phyloP scores from a whole-genome alignment of 2,329 filamentous ascomycete species.

The Trichoderma guizhouense region DNA sequence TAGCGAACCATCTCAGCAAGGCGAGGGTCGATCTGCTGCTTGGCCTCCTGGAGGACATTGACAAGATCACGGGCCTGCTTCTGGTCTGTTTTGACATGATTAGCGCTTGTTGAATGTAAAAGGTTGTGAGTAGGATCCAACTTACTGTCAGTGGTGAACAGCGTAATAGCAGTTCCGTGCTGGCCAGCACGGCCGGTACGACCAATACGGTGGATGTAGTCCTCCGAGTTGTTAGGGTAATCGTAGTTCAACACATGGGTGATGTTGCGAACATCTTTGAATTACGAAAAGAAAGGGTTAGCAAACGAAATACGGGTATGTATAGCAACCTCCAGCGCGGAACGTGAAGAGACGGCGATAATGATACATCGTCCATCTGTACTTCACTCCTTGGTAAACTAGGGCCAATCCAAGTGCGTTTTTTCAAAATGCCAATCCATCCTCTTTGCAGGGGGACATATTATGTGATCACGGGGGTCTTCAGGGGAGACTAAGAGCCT shows the following conservation, averaged over 20 bases:
- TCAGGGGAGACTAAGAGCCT: constrained; percentile 52
- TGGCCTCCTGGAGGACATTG: constrained; percentile 87
- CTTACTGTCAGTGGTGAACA: constrained; percentile 99
- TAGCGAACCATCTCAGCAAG: constrained; percentile 95
- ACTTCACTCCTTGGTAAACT: constrained; percentile 55
- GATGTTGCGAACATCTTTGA: constrained; percentile 99
- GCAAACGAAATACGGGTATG: constrained; percentile 53
- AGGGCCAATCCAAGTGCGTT: constrained; percentile 56
- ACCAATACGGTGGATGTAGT: constrained; percentile 96
- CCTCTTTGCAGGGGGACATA: constrained; percentile 28
- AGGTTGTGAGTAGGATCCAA: not conserved
- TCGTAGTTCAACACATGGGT: constrained; percentile 99
- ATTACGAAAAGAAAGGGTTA: constrained; percentile 62
- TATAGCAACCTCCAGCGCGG: constrained; percentile 62
- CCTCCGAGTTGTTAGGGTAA: constrained; percentile 98
- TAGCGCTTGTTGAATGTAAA: constrained; percentile 27
- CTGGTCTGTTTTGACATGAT: constrained; percentile 57
- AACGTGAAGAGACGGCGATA: constrained; percentile 43
- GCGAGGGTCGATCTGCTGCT: constrained; percentile 96
- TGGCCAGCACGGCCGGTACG: constrained; percentile 94
- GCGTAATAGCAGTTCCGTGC: constrained; percentile 92
- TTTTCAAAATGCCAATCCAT: constrained; percentile 49
- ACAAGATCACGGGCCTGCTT: constrained; percentile 98
- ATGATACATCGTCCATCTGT: constrained; percentile 48
- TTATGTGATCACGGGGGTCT: constrained; percentile 54